These are phyloP conservation scores for Musa schizocarpa DNA, from an alignment of 176 grass and related monocot genomes.

Conservation along the genomic window DNA sequence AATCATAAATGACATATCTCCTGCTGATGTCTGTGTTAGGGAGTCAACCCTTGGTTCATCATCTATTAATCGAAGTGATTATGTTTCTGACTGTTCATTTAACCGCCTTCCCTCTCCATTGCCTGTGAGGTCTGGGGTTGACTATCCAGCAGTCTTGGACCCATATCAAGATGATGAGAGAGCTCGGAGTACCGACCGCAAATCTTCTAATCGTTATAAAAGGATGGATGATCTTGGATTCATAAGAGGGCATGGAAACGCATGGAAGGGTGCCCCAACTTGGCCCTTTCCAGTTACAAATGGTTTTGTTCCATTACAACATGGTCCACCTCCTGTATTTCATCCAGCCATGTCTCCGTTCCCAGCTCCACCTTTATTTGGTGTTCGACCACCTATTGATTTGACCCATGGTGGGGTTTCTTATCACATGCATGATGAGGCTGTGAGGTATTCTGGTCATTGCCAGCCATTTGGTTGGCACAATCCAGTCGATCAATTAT, in stretches of 20 bases:
- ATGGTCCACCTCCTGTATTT: conserved; percentile 29
- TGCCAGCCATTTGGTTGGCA: conserved; percentile 82
- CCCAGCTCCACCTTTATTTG: conserved; percentile 24
- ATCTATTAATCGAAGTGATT: conserved; percentile 14
- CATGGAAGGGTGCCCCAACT: conserved; percentile 23
- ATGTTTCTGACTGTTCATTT: conserved; percentile 4
- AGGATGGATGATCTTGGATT: conserved; percentile 23
- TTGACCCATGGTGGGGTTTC: conserved; percentile 51
- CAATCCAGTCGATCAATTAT: conserved; percentile 65
- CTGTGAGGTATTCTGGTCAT: conserved; percentile 55
- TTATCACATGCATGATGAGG: conserved; percentile 29
- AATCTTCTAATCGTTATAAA: conserved; percentile 25
- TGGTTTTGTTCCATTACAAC: conserved; percentile 33
- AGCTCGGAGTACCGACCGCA: conserved; percentile 21
- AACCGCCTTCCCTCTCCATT: conserved; percentile 12
- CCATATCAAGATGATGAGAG: conserved; percentile 35
- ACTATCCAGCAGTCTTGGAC: conserved; percentile 20
- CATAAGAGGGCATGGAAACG: conserved; percentile 29
- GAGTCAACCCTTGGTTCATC: conserved; percentile 4
- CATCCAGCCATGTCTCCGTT: conserved; percentile 27
- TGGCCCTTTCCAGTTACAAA: conserved; percentile 30
- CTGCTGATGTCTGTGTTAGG: not conserved
- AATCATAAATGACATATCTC: conserved; percentile 1
- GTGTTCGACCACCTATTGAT: conserved; percentile 25
- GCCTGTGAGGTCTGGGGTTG: conserved; percentile 22